These are phyloP conservation scores for Quercus tomentella DNA, from an alignment of 331 rosid genomes.

Conservation along the genomic window DNA sequence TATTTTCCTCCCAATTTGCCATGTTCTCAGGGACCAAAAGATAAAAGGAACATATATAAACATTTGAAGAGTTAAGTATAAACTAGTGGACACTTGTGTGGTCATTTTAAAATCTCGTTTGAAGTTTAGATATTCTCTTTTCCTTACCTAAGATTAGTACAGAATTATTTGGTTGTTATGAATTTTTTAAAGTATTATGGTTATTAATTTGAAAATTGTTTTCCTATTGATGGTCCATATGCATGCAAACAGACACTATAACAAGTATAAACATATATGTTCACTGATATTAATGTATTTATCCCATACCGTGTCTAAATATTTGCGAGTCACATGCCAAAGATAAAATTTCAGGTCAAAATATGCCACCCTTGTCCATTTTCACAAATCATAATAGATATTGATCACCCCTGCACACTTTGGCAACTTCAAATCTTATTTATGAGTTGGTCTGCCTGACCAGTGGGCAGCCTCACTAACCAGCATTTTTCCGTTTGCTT, in stretches of 20 bases:
- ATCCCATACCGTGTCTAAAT: too few species aligned
- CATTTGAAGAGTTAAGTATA: background rate
- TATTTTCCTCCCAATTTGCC: too few species aligned
- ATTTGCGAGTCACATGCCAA: background rate
- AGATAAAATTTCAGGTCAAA: background rate
- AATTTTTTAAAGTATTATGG: too few species aligned
- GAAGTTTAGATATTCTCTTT: background rate
- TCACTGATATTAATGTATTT: too few species aligned
- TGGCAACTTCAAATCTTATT: background rate
- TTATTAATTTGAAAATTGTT: too few species aligned
- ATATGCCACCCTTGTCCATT: background rate
- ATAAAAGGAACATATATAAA: too few species aligned
- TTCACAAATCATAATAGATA: background rate
- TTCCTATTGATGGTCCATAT: background rate
- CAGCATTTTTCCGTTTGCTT: background rate
- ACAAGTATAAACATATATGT: too few species aligned
- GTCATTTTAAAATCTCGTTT: background rate
- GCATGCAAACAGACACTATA: background rate
- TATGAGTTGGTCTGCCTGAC: background rate
- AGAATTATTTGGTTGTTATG: too few species aligned
- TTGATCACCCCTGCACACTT: background rate
- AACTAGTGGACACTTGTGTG: background rate
- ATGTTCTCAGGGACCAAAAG: too few species aligned
- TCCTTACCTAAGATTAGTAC: background rate
- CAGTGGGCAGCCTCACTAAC: background rate